These are phyloP conservation scores for Yarrowia sp. DNA, from an alignment of 805 yeast genomes.

Conservation along the genomic window DNA sequence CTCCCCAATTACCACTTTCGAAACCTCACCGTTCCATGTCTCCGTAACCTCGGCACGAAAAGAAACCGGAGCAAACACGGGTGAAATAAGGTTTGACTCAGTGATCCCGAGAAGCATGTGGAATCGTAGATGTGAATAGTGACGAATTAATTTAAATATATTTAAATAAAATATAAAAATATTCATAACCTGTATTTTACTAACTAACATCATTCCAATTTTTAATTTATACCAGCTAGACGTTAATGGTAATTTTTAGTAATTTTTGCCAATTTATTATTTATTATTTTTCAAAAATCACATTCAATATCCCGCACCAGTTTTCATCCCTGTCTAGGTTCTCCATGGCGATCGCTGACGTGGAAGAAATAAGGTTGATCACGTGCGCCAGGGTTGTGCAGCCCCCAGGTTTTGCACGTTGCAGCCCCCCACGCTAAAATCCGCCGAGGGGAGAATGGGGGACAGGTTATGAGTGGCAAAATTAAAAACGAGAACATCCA, in stretches of 20 bases:
- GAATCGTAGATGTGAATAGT: background rate
- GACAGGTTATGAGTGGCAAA: background rate
- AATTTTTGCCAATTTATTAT: too few relatives aligned
- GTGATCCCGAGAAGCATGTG: constrained; percentile 20
- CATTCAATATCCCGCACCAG: too few relatives aligned
- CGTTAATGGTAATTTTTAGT: too few relatives aligned
- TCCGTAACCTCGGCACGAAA: constrained; percentile 22
- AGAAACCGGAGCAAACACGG: constrained; percentile 22
- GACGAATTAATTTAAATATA: too few relatives aligned
- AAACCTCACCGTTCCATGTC: background rate
- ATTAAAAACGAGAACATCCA: background rate
- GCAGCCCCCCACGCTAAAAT: constrained; percentile 19
- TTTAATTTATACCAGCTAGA: too few relatives aligned
- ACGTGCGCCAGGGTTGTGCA: background rate
- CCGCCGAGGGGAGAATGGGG: constrained; percentile 1
- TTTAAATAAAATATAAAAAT: too few relatives aligned
- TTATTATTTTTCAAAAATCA: too few relatives aligned
- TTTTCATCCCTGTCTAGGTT: background rate
- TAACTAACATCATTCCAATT: too few relatives aligned
- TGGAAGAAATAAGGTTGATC: background rate
- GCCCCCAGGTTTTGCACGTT: background rate
- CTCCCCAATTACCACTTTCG: too few relatives aligned
- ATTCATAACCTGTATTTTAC: too few relatives aligned
- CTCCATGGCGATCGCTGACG: background rate
- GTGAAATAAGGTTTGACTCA: constrained; percentile 19